Evolutionary conservation across 208 protist genomes (phyloP), one percentile per base, ranked within the genome.

Genomic region (Herpetomonas samuelpessoai): DNA sequence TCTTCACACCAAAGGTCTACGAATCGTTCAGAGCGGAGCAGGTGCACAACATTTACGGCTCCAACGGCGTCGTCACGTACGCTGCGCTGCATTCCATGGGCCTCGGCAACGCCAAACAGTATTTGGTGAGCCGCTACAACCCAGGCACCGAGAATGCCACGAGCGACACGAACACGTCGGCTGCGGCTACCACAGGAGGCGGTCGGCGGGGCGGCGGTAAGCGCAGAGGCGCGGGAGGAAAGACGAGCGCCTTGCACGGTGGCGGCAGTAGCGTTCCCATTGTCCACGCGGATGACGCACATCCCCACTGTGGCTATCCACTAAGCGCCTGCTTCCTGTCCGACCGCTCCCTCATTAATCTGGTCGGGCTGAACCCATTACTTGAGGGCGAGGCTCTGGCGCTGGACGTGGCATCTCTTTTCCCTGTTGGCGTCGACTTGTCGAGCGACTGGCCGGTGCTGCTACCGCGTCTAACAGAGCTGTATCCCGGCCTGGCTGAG

Each of bases 1-100:
- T 74, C 14, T 92, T 89, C 60, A 60, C 76, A 10, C 86, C 86
- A 14, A 55, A 51, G 24, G 58, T 79, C 25, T 92, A 80, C 57
- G 78, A 84, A 59, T 31, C 55, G 14, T 61, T 53, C 31, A 76
- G 81, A 22, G 54, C 68, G 2, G 60, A 53, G 16, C 71, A 89
- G 53, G 68, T 92, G 53, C 64, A 88, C 16, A 92, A 88, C 63
- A 50, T 92, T 18, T 92, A 90, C 59, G 59, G 68, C 7, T 92
- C 82, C 3, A 92, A 92, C 63, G 86, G 86, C 29, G 84, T 70
- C 62, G 74, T 92, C 35, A 78, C 82, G 38, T 92, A 92, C 59
- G 59, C 68, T 6, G 28, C 65, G 18, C 67, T 92, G 27, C 86
- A 74, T 54, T 39, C 55, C 19, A 60, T 81, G 27, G 80, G 71